These are phyloP conservation scores for Misopates orontium DNA, from an alignment of 257 asterid genomes.

Conservation along the genomic window DNA sequence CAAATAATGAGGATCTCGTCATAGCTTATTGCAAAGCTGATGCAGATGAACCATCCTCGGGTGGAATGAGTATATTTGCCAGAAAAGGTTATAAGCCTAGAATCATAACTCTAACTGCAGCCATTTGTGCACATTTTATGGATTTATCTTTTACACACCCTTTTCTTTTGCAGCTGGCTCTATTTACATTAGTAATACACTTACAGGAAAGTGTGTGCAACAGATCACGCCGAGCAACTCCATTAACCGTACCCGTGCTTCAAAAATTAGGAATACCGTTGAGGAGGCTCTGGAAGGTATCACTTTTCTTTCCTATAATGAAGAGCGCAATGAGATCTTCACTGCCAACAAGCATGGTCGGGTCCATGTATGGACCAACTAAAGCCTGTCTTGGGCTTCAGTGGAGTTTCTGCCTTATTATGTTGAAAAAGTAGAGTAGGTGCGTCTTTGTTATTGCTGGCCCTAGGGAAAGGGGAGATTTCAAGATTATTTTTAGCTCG, in stretches of 20 bases:
- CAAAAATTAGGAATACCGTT: slow-evolving; percentile 62
- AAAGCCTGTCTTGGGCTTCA: too few species aligned
- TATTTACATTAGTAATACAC: slow-evolving; percentile 87
- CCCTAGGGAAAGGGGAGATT: too few species aligned
- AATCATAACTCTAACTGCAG: not conserved
- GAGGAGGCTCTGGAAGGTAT: slow-evolving; percentile 94
- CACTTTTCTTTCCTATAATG: slow-evolving; percentile 93
- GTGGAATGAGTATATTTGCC: slow-evolving; percentile 52
- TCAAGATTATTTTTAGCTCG: too few species aligned
- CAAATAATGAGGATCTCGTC: slow-evolving; percentile 73
- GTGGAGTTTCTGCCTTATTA: too few species aligned
- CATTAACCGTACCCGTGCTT: slow-evolving; percentile 47
- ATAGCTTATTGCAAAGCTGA: slow-evolving; percentile 78
- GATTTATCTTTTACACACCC: too few species aligned
- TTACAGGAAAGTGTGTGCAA: slow-evolving; percentile 94
- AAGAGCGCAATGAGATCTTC: slow-evolving; percentile 96
- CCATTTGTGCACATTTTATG: not conserved
- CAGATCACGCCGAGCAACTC: slow-evolving; percentile 80
- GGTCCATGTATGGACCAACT: slow-evolving; percentile 96
- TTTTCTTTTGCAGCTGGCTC: slow-evolving; percentile 72
- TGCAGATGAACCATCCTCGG: slow-evolving; percentile 56
- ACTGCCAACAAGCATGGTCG: slow-evolving; percentile 86
- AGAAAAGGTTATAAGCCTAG: not conserved
- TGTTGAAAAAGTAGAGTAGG: too few species aligned
- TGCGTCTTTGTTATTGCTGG: too few species aligned